Evolutionary conservation across 2,329 filamentous ascomycete species (phyloP).

Genomic region (Curvularia lunata): DNA sequence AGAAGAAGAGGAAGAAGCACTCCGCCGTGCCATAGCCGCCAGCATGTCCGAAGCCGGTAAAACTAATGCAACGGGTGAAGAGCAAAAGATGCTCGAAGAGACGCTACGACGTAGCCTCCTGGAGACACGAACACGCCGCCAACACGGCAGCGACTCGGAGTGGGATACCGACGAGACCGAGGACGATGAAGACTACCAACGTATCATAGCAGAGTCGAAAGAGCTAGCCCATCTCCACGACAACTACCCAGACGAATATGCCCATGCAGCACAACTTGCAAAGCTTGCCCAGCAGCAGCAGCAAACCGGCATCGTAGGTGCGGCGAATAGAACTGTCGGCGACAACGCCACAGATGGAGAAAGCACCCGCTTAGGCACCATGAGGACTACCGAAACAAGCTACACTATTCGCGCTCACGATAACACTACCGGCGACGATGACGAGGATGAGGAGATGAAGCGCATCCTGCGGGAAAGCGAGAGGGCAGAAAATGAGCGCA

Average conservation of each 20-base stretch:
- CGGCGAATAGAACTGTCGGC: conserved; percentile 16
- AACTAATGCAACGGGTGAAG: conserved; percentile 39
- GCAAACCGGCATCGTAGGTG: conserved; percentile 18
- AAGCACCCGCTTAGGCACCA: background rate
- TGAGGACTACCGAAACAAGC: background rate
- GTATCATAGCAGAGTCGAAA: conserved; percentile 46
- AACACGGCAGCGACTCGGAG: conserved; percentile 32
- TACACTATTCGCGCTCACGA: background rate
- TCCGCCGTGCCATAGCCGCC: conserved; percentile 59
- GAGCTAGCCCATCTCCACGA: conserved; percentile 38
- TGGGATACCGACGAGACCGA: conserved; percentile 41
- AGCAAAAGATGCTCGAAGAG: conserved; percentile 53
- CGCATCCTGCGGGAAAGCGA: conserved; percentile 40
- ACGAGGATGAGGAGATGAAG: conserved; percentile 35
- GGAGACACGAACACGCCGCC: conserved; percentile 43
- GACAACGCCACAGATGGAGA: background rate
- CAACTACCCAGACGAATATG: conserved; percentile 27
- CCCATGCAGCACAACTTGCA: conserved; percentile 8
- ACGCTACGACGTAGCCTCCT: conserved; percentile 54
- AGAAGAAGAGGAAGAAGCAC: conserved; percentile 54
- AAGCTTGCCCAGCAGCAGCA: conserved; percentile 5
- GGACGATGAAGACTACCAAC: conserved; percentile 46
- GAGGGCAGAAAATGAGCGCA: conserved; percentile 47
- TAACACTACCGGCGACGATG: conserved; percentile 12
- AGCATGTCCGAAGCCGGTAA: conserved; percentile 55